Conservation (phyloP, 2,329 filamentous ascomycete genomes). For the Hypoxylon sp. region DNA sequence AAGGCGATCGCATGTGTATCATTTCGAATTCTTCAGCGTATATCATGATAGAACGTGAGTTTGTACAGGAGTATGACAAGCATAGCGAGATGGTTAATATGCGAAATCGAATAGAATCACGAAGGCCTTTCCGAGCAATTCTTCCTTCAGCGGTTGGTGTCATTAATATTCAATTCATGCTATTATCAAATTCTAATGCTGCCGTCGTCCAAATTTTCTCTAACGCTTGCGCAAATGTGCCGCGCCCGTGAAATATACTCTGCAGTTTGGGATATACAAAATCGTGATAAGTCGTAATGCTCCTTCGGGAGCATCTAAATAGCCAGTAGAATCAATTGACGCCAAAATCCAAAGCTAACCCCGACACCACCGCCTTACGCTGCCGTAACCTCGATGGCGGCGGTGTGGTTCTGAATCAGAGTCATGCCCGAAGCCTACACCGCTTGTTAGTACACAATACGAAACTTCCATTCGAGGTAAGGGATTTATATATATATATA, state of each 20-base stretch:
- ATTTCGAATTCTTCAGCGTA: neutral
- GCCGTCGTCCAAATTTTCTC: conserved; percentile 6
- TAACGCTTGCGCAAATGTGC: conserved; percentile 30
- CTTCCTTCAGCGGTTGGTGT: conserved; percentile 2
- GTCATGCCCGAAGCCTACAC: conserved; percentile 46
- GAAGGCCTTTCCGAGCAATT: neutral
- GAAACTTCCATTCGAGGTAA: neutral
- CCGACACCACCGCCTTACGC: conserved; percentile 12
- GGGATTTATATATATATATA: neutral
- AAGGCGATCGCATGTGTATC: neutral
- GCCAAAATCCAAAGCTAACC: neutral
- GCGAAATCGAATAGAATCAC: conserved; percentile 5
- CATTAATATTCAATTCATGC: conserved; percentile 20
- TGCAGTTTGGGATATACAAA: conserved; percentile 18
- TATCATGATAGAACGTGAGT: neutral
- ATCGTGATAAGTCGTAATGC: conserved; percentile 18
- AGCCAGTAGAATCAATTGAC: conserved; percentile 11
- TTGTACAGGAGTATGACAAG: neutral
- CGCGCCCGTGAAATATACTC: conserved; percentile 23
- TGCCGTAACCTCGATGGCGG: conserved; percentile 40
- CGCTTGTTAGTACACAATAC: conserved; percentile 9
- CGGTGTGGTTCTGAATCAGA: conserved; percentile 29
- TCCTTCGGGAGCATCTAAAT: conserved; percentile 15
- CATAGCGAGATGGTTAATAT: conserved; percentile 29
- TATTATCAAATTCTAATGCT: conserved; percentile 5